Conservation (phyloP, 2,329 filamentous ascomycete genomes). For the Arthrobotrys megalospora region DNA sequence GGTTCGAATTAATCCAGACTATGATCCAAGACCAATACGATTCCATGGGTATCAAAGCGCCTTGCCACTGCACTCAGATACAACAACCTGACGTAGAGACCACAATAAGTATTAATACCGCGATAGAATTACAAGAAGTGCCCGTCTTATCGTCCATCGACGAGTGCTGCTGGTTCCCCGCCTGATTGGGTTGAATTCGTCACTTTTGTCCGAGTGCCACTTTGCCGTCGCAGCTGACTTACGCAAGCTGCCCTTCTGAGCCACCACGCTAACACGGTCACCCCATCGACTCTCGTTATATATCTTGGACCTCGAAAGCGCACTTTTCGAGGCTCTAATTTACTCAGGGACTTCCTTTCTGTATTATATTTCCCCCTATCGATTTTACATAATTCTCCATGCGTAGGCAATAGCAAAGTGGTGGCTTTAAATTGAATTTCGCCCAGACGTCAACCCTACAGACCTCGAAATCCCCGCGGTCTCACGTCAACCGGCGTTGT, state of each 20-base stretch:
- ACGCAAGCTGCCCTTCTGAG: constrained; percentile 59
- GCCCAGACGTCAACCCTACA: too few relatives aligned
- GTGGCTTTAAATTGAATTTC: background rate
- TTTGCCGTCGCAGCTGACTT: constrained; percentile 60
- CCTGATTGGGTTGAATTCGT: constrained; percentile 44
- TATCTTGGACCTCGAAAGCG: constrained; percentile 1
- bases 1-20: too few relatives aligned
- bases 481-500: constrained; percentile 1
- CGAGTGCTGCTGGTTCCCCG: background rate
- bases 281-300: constrained; percentile 15
- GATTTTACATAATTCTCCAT: constrained; percentile 1
- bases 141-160: background rate
- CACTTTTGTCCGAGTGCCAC: constrained; percentile 53
- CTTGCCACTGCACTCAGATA: background rate
- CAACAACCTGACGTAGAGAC: too few relatives aligned
- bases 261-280: constrained; percentile 45
- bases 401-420: background rate
- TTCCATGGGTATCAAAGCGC: background rate
- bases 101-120: background rate
- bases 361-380: constrained; percentile 10
- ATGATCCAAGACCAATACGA: too few relatives aligned
- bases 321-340: background rate
- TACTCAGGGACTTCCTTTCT: background rate
- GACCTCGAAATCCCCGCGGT: too few relatives aligned
- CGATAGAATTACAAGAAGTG: background rate